Base-by-base conservation (phyloP, 2,329 filamentous ascomycete species). In the Scedosporium boydii region DNA sequence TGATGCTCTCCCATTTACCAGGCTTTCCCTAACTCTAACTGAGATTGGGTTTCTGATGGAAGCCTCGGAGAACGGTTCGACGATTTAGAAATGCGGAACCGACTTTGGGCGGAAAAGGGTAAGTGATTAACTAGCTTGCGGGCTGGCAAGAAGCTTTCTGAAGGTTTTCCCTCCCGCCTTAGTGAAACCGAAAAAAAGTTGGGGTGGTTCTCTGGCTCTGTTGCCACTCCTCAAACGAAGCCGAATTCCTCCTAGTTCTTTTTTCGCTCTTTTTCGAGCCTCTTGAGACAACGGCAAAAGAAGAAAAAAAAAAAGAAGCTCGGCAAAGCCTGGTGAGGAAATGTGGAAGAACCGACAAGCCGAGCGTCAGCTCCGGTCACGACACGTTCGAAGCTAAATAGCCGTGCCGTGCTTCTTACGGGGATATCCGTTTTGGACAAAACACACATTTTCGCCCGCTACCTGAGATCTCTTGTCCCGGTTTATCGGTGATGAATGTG, bases 311-410 rank as follows among this genome's bases (percentile, higher is more conserved):
- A 3, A 23, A 23, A n/a, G 12, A 18, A 10, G 4, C 42, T 18
- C 3, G 42, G 10, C 18, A 18, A 12, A 12, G n/a, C 7, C 14
- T 23, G 21, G 51, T 14, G 14, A 16, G 23, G 16, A n/a, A 14
- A 21, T 41, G 26, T 58, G 55, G 55, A 58, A 58, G 55, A 34
- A 58, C 26, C 29, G 55, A 58, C 55, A 41, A 58, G 55, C 55
- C 55, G 55, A 58, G 55, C 55, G 26, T 58, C 55, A 58, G 55
- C 12, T 21, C n/a, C 18, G 14, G 29, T 58, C 55, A 58, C 27
- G 29, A 58, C 55, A n/a, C 5, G 55, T 58, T 58, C 26, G 55
- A 58, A 34, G 12, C 29, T n/a, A 58, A 58, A 58, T 58, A 58
- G 55, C 55, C 55, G 55, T 58, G 55, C 55, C 55, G 55, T 16